phyloP scores from a whole-genome alignment of 1,284 basidiomycete species.

The Wallemia hederae region DNA sequence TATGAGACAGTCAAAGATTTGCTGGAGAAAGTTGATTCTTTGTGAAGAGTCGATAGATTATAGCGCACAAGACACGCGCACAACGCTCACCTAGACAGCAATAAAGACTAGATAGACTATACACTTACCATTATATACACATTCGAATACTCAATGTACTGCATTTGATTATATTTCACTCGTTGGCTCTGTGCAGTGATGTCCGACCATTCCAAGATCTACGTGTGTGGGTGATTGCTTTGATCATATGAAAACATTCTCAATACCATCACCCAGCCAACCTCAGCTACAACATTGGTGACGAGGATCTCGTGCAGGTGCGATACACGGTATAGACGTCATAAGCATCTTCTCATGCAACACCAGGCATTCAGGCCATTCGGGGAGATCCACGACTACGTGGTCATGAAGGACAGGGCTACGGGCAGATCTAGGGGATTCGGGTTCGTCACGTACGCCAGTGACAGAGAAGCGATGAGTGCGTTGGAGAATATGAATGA shows the following conservation, averaged over 20 bases:
- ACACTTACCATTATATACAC: too few species aligned
- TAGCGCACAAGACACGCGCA: too few species aligned
- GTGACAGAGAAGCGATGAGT: background rate
- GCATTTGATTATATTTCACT: too few species aligned
- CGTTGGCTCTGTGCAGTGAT: background rate
- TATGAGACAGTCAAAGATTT: background rate
- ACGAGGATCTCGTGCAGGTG: background rate
- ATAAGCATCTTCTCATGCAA: background rate
- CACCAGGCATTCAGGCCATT: background rate
- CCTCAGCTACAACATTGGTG: background rate
- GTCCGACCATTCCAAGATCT: background rate
- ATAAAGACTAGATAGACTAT: too few species aligned
- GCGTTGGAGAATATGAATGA: background rate
- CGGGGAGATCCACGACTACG: background rate
- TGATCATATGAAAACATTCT: background rate
- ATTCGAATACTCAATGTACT: too few species aligned
- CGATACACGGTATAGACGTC: background rate
- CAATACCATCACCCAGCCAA: background rate
- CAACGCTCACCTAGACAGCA: too few species aligned
- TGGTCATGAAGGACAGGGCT: slow-evolving; percentile 46
- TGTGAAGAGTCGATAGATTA: too few species aligned
- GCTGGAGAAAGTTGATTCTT: background rate
- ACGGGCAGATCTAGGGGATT: slow-evolving; percentile 88
- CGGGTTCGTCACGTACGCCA: slow-evolving; percentile 36
- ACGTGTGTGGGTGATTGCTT: background rate